These are phyloP conservation scores for Prunus dulcis DNA, from an alignment of 306 rosid species.

Conservation along the genomic window DNA sequence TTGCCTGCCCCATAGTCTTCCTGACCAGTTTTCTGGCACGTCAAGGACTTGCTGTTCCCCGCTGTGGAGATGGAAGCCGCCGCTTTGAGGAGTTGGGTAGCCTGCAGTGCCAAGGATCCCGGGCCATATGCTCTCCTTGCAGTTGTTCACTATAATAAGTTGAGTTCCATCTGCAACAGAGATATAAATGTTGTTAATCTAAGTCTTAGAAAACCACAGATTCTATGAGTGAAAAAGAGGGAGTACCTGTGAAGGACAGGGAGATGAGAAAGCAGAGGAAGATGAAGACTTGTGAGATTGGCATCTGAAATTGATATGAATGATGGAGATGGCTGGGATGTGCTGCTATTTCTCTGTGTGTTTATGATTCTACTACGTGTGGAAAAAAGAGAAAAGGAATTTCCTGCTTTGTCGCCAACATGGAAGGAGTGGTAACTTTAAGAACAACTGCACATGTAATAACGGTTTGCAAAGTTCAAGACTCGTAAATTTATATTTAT, in stretches of 20 bases:
- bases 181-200: not conserved
- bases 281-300: conserved; percentile 23
- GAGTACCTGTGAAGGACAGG: conserved; percentile 36
- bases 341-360: not conserved
- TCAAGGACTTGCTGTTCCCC: conserved; percentile 44
- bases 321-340: not conserved
- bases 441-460: conserved; percentile 8
- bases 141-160: conserved; percentile 60
- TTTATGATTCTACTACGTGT: not conserved
- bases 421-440: not conserved
- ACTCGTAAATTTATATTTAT: not conserved
- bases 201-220: not conserved
- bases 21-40: conserved; percentile 60
- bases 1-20: conserved; percentile 75
- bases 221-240: not conserved
- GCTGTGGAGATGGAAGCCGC: conserved; percentile 60
- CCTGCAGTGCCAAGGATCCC: conserved; percentile 61
- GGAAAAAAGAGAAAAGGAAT: not conserved
- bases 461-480: not conserved
- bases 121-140: conserved; percentile 71
- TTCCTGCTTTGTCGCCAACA: conserved; percentile 37
- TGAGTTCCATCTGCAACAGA: conserved; percentile 47
- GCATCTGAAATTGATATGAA: conserved; percentile 29
- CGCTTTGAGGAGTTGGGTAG: conserved; percentile 43
- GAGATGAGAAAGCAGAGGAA: conserved; percentile 32